Percentiles rank a stretch among this genome's conserved stretches.
Evolutionary conservation across 352 stramenopile species (phyloP).

Genomic region (Phytophthora pistaciae): DNA sequence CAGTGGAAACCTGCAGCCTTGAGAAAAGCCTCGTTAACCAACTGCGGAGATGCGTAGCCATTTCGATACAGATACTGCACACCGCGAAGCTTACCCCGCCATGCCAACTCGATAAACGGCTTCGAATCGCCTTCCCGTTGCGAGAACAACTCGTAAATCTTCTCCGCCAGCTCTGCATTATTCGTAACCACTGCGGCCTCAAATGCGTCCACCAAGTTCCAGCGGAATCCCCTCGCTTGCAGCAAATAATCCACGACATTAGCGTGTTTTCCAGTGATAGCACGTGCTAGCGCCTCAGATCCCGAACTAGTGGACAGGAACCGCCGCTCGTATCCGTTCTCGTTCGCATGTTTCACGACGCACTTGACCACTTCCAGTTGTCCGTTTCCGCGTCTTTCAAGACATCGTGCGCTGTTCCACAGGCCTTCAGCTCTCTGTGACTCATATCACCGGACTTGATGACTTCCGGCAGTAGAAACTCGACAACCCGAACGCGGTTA

Average conservation of each 20-base stretch:
- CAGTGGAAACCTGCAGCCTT: neutral
- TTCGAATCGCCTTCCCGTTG: neutral
- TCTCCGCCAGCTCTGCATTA: neutral
- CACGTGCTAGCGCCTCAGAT: neutral
- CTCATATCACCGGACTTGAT: neutral
- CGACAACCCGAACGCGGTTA: neutral
- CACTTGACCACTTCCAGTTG: neutral
- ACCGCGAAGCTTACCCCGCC: neutral
- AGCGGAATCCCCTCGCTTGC: neutral
- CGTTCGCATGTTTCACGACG: neutral
- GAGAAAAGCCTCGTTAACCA: neutral
- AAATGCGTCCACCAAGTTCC: neutral
- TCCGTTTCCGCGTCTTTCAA: neutral
- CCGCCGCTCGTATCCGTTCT: neutral
- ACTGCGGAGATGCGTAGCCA: neutral
- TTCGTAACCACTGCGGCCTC: neutral
- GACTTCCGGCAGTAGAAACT: neutral
- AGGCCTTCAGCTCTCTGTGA: neutral
- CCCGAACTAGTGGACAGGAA: no score
- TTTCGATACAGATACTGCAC: neutral
- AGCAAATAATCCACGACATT: slow-evolving; percentile 1
- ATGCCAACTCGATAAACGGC: neutral
- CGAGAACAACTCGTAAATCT: neutral
- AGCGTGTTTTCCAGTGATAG: neutral
- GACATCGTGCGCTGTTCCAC: neutral